phyloP scores from a whole-genome alignment of 352 stramenopile species.

The Pythium insidiosum region DNA sequence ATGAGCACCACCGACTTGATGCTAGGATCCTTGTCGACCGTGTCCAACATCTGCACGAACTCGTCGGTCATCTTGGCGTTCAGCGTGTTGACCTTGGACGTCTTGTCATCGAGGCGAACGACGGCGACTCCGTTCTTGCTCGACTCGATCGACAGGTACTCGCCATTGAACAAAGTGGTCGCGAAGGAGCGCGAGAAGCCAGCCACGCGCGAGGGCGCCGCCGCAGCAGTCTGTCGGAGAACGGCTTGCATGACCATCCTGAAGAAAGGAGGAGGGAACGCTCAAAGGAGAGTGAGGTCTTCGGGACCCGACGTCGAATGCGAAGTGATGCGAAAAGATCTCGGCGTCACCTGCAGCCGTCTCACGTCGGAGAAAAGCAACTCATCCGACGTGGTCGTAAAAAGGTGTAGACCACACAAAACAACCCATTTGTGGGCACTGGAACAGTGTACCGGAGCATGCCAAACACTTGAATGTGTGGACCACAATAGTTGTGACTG shows the following conservation, averaged over 20 bases:
- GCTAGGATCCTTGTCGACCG: constrained; percentile 81
- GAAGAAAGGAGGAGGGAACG: no score
- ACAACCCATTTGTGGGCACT: no score
- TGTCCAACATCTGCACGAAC: constrained; percentile 80
- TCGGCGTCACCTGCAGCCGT: no score
- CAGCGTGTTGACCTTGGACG: constrained; percentile 91
- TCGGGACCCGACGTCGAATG: no score
- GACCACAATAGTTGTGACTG: no score
- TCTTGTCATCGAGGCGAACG: constrained; percentile 89
- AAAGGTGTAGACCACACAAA: no score
- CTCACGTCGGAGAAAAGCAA: no score
- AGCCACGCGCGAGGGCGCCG: constrained; percentile 5
- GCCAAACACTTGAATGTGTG: no score
- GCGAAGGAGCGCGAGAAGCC: constrained; percentile 12
- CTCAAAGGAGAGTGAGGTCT: no score
- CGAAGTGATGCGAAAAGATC: no score
- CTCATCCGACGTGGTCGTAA: no score
- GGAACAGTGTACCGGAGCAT: no score
- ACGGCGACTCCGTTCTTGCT: constrained; percentile 85
- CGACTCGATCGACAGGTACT: constrained; percentile 88
- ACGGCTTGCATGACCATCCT: constrained; percentile 10
- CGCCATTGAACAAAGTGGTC: constrained; percentile 27
- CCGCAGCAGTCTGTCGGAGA: constrained; percentile 10
- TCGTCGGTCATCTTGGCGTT: constrained; percentile 88
- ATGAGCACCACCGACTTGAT: constrained; percentile 98